Evolutionary conservation across 768 basidiomycete species (phyloP).

Genomic region (Boletus tylopilopsis): DNA sequence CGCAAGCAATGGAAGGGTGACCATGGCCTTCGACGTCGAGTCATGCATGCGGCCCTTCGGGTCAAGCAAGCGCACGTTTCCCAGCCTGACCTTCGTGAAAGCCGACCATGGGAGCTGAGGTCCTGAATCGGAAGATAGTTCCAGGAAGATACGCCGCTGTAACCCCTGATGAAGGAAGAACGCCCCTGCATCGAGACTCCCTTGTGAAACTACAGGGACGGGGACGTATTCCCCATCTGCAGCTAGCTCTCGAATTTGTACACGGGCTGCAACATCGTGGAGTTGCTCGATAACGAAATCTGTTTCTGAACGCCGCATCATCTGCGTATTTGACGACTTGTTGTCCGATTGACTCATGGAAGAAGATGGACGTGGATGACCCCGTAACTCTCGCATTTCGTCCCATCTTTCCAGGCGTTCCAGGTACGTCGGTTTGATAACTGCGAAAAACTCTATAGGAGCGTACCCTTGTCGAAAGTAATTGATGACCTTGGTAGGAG

Average conservation of each 20-base stretch:
- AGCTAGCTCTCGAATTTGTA: slow-evolving; percentile 84
- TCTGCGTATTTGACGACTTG: slow-evolving; percentile 45
- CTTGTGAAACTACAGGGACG: slow-evolving; percentile 76
- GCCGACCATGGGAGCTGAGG: slow-evolving; percentile 85
- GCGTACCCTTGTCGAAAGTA: slow-evolving; percentile 77
- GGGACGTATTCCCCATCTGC: slow-evolving; percentile 82
- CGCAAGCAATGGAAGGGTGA: slow-evolving; percentile 70
- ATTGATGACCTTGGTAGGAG: slow-evolving; percentile 65
- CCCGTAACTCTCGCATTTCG: slow-evolving; percentile 78
- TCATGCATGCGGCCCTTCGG: slow-evolving; percentile 79
- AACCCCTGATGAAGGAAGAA: slow-evolving; percentile 92
- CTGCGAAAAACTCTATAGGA: slow-evolving; percentile 88
- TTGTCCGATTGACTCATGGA: slow-evolving; percentile 31
- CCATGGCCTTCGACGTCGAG: slow-evolving; percentile 64
- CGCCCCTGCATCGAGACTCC: slow-evolving; percentile 73
- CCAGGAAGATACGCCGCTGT: slow-evolving; percentile 76
- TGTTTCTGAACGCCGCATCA: slow-evolving; percentile 89
- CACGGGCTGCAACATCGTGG: slow-evolving; percentile 87
- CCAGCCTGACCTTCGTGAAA: slow-evolving; percentile 70
- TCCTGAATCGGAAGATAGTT: slow-evolving; percentile 84
- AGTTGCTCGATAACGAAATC: slow-evolving; percentile 85
- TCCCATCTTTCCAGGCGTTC: slow-evolving; percentile 93
- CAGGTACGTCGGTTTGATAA: slow-evolving; percentile 76
- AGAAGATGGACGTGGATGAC: slow-evolving; percentile 36
- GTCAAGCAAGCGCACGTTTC: slow-evolving; percentile 83